Conservation (phyloP, 192 early-diverging fungal species). For the Coemansia sp. region DNA sequence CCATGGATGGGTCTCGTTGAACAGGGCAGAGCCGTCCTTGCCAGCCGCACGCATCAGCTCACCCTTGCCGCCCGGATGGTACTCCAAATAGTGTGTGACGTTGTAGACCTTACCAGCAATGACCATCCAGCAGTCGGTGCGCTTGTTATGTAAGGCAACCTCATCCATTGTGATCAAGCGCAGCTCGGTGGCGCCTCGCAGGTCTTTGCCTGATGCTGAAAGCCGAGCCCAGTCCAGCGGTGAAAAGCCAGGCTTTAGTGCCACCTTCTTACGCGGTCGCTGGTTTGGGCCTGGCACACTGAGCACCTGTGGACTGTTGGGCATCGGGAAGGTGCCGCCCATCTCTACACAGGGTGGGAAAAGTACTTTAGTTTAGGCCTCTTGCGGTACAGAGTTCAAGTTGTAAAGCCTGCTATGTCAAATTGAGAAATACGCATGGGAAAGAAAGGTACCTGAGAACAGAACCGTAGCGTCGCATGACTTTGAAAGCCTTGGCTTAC, state of each 20-base stretch:
- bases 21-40: conserved; percentile 88
- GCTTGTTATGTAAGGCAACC: conserved; percentile 72
- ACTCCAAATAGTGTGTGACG: conserved; percentile 85
- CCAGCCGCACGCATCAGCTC: conserved; percentile 85
- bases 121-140: conserved; percentile 88
- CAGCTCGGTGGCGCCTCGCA: conserved; percentile 46
- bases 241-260: conserved; percentile 85
- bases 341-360: background rate
- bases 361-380: background rate
- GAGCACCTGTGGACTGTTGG: conserved; percentile 52
- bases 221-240: conserved; percentile 93
- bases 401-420: background rate
- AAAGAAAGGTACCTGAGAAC: background rate
- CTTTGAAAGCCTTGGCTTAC: background rate
- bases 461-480: background rate
- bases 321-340: conserved; percentile 34
- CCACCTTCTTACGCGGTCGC: conserved; percentile 69
- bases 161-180: conserved; percentile 68
- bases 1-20: conserved; percentile 90
- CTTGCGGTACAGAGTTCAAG: background rate
- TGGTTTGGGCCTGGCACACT: conserved; percentile 10
- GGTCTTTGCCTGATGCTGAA: conserved; percentile 71
- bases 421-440: too few relatives aligned
- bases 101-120: conserved; percentile 93
- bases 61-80: conserved; percentile 87